Evolutionary conservation across 2,329 filamentous ascomycete species (phyloP), one percentile per base, ranked within the genome.

Genomic region (Polychaeton citri): DNA sequence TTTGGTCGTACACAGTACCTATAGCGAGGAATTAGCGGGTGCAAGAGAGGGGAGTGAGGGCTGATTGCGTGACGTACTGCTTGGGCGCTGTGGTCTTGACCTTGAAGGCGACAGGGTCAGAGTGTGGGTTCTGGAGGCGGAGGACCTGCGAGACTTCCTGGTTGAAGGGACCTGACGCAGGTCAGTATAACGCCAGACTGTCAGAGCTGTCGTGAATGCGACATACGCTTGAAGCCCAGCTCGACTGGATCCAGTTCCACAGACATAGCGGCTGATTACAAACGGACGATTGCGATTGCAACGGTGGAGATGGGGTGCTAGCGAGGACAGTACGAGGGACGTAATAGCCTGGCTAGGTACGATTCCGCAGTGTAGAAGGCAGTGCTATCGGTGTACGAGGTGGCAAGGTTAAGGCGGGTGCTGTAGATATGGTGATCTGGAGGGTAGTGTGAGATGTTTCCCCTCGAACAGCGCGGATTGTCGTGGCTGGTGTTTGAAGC

Each of bases 31-130:
- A 15, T 12, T 17, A 10, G 17, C 12, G 9, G 7, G 10, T 42
- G 10, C 31, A 35, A 32, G 5, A 34, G 9, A 9, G 28, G 8
- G 24, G 13, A 6, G 10, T 6, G 17, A n/a, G 8, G 4, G 13
- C 15, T 15, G 5, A 19, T 7, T 10, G 28, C 16, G 24, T 18
- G 42, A 62, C 81, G 56, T 82, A 98, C 88, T 96, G 90, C 67
- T 96, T 96, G 21, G 90, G 90, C 34, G 90, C 90, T 44, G 90
- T 98, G 33, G 90, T 98, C 77, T 98, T 98, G 63, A 98, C 90
- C 64, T 79, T 79, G 64, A 79, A 79, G 19, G 74, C 74, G 38
- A 79, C 63, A 5, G 74, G 65, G 41, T 74, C 68, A 38, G 54
- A 60, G 52, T 71, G 70, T 16, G 64, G 59, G 57, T 79, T 79